These are phyloP conservation scores for Chaetothyriales sp. DNA, from an alignment of 2,329 filamentous ascomycete genomes.

Conservation along the genomic window DNA sequence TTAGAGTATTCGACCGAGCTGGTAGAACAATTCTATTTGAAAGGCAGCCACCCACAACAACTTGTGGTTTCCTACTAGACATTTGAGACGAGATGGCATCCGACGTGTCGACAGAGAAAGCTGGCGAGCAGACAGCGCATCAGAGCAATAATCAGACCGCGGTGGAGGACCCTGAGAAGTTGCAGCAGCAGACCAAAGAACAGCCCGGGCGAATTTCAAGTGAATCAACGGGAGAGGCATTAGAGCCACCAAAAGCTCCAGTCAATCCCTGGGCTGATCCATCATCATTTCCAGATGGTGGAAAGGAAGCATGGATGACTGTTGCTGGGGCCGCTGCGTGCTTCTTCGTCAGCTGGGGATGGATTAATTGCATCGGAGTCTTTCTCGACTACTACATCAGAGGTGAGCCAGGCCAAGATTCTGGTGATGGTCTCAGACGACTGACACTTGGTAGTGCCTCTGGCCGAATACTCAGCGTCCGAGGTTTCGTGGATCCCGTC, in stretches of 20 bases:
- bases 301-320: slow-evolving; percentile 43
- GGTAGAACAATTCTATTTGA: neutral
- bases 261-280: slow-evolving; percentile 23
- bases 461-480: slow-evolving; percentile 38
- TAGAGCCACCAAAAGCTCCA: slow-evolving; percentile 8
- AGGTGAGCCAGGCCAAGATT: neutral
- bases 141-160: neutral
- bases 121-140: neutral
- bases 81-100: neutral
- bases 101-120: neutral
- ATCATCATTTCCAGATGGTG: slow-evolving; percentile 47
- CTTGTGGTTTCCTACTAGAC: neutral
- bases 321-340: slow-evolving; percentile 37
- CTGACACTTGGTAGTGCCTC: slow-evolving; percentile 22
- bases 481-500: slow-evolving; percentile 51
- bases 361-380: slow-evolving; percentile 32
- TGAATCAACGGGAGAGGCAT: neutral
- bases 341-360: slow-evolving; percentile 38
- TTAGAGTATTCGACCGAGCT: neutral
- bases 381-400: slow-evolving; percentile 48
- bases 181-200: neutral
- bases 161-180: neutral
- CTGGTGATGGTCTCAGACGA: neutral
- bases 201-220: neutral
- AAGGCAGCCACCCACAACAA: neutral